These are phyloP conservation scores for Colletotrichum sp. DNA, from an alignment of 2,329 filamentous ascomycete species.

Conservation along the genomic window DNA sequence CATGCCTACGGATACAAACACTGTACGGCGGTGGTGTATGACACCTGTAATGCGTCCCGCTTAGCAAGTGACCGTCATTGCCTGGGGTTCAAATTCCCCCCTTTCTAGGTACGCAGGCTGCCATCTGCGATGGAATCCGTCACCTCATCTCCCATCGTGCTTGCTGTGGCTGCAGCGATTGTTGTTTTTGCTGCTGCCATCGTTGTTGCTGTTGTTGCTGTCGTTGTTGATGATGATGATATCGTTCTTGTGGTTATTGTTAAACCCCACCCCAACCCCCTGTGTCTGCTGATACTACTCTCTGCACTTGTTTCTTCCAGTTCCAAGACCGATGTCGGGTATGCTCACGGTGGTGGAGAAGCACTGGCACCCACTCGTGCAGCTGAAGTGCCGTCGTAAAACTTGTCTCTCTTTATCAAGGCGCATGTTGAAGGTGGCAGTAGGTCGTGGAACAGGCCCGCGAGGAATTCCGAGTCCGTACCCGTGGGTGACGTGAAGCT, in stretches of 20 bases:
- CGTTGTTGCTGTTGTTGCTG: background rate
- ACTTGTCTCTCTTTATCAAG: background rate
- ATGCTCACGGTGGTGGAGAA: background rate
- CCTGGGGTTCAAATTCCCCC: background rate
- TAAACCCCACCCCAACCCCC: background rate
- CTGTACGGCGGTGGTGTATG: background rate
- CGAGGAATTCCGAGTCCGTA: background rate
- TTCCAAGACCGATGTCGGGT: background rate
- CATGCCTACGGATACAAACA: background rate
- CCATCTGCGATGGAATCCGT: background rate
- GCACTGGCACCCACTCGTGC: background rate
- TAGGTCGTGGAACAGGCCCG: background rate
- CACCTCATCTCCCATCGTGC: background rate
- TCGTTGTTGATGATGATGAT: background rate
- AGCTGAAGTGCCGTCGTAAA: background rate
- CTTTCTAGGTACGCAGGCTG: background rate
- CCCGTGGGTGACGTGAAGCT: background rate
- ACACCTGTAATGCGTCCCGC: background rate
- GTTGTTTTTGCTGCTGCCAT: background rate
- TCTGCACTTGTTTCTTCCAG: background rate
- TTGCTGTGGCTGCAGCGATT: background rate
- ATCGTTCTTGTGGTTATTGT: background rate
- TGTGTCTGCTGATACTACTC: background rate
- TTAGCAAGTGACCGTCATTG: background rate
- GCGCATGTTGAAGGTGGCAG: background rate